Conservation (phyloP, 2,329 filamentous ascomycete genomes). For the Diplodia seriata region DNA sequence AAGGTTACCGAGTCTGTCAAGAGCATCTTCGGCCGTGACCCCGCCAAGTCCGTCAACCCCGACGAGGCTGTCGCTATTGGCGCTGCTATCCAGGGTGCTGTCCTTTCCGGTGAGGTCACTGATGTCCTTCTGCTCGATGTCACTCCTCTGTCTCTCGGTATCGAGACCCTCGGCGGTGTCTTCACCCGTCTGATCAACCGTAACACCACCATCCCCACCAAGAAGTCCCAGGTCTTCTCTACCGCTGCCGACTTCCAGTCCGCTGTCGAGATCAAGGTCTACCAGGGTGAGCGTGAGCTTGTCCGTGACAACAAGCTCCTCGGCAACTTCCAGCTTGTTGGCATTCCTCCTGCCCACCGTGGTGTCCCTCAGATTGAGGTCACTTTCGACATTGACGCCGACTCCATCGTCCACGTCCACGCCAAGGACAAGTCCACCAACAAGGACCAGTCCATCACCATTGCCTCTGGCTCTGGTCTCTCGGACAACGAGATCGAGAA, state of each 20-base stretch:
- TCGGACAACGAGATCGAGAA: conserved; percentile 92
- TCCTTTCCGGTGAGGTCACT: conserved; percentile 95
- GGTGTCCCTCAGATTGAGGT: conserved; percentile 97
- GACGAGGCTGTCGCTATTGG: conserved; percentile 98
- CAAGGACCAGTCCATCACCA: conserved; percentile 99
- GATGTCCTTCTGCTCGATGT: conserved; percentile 95
- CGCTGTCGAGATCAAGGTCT: conserved; percentile 99
- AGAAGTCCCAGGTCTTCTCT: conserved; percentile 98
- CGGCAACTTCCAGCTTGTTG: conserved; percentile 99
- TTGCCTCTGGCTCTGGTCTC: conserved; percentile 95
- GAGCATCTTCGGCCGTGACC: conserved; percentile 94
- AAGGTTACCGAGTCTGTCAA: conserved; percentile 97
- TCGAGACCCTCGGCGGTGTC: conserved; percentile 96
- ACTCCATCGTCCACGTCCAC: conserved; percentile 96
- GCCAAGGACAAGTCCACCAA: conserved; percentile 99
- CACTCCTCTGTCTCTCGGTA: conserved; percentile 94
- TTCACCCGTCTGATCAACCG: conserved; percentile 98
- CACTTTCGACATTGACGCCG: conserved; percentile 97
- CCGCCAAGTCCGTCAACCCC: conserved; percentile 97
- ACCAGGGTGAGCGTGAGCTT: conserved; percentile 99
- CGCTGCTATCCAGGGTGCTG: conserved; percentile 95
- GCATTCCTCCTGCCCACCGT: conserved; percentile 93
- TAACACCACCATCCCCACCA: conserved; percentile 98
- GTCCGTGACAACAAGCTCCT: conserved; percentile 98
- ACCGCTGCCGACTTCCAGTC: conserved; percentile 98